Evolutionary conservation across 352 stramenopile species (phyloP), one percentile per base, ranked within the genome.

Genomic region (Pythium aphanidermatum): DNA sequence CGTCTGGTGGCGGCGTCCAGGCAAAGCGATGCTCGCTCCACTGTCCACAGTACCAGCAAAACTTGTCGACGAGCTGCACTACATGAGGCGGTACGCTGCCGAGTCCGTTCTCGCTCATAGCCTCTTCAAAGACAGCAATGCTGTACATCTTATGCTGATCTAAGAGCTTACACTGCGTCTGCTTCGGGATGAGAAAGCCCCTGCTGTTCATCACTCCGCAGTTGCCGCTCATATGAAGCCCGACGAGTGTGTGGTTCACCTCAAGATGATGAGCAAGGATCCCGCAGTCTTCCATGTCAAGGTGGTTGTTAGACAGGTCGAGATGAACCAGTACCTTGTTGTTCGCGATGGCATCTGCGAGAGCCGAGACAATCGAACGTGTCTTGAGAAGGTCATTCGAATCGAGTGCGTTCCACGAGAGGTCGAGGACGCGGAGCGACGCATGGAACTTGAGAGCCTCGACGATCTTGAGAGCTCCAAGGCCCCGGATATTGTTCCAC

Each of bases 121-220:
- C 59, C 27, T 83, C 72, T 35, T 91, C 75, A 36, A 88, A 91
- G 0, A 85, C 55, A 2, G 68, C 68, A 45, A 91, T 83, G 13
- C 73, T 83, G 51, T 74, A 86, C 49, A 77, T 64, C 46, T 91
- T 91, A 62, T 91, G 75, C 45, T 91, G 79, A 30, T 86, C 68
- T 2, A 68, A 58, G 14, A 91, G 58, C 38, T 58, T 61, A 27
- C 55, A 42, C 78, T 41, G 65, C 58, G 35, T 65, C 23, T 53
- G 56, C 43, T 74, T 82, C 2, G 74, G 60, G 6, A 86, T 51
- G 20, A 91, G 48, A 55, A 86, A 91, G 2, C 79, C 79, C 5
- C 68, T 55, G 16, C 75, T 74, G 61, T 88, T 68, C 51, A 86
- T 74, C 11, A 65, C 55, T 2, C 65, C 74, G 44, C 74, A 82